phyloP scores from a whole-genome alignment of 495 filamentous ascomycete species.

The Penicillium taxi region DNA sequence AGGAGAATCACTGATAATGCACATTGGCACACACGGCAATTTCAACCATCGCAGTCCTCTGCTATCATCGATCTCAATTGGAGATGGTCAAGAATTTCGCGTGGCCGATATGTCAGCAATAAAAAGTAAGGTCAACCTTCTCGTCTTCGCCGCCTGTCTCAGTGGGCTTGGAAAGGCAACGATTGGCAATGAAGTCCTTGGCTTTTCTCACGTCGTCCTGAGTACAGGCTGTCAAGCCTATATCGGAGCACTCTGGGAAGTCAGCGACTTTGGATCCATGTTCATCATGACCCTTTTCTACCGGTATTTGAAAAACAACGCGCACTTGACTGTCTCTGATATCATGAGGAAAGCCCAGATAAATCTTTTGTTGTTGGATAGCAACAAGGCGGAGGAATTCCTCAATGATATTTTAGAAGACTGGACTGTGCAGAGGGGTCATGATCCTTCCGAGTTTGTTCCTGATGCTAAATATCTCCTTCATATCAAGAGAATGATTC shows the following conservation, averaged over 20 bases:
- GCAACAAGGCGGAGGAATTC: slow-evolving; percentile 11
- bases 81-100: slow-evolving; percentile 20
- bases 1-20: slow-evolving; percentile 17
- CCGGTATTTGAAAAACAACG: slow-evolving; percentile 12
- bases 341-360: slow-evolving; percentile 15
- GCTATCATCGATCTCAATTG: slow-evolving; percentile 24
- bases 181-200: slow-evolving; percentile 20
- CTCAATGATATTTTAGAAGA: slow-evolving; percentile 16
- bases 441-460: slow-evolving; percentile 15
- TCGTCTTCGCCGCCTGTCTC: slow-evolving; percentile 25
- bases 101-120: slow-evolving; percentile 23
- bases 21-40: slow-evolving; percentile 25
- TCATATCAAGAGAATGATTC: slow-evolving; percentile 15
- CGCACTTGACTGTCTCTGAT: slow-evolving; percentile 11
- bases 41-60: slow-evolving; percentile 20
- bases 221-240: slow-evolving; percentile 25
- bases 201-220: slow-evolving; percentile 24
- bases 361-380: slow-evolving; percentile 18
- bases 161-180: slow-evolving; percentile 23
- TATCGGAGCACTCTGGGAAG: slow-evolving; percentile 24
- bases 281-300: slow-evolving; percentile 27
- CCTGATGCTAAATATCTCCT: slow-evolving; percentile 17
- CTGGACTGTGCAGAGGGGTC: slow-evolving; percentile 5
- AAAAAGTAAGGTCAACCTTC: slow-evolving; percentile 18
- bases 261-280: slow-evolving; percentile 26